Evolutionary conservation across 2,329 filamentous ascomycete genomes (phyloP).

Genomic region (Botryotinia globosa): DNA sequence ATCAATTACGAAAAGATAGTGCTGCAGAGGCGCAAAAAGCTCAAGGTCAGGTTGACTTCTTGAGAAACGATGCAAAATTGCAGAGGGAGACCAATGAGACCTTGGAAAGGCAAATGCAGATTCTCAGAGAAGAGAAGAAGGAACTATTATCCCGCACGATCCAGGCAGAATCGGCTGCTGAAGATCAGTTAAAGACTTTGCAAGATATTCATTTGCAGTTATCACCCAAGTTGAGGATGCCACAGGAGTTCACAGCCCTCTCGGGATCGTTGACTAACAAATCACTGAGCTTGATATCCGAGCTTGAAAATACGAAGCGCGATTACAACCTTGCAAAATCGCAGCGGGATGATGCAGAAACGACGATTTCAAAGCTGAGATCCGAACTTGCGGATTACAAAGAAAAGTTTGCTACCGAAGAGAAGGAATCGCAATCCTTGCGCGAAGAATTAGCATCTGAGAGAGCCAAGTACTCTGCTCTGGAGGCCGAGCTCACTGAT

Average conservation of each 20-base stretch:
- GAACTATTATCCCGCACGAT: constrained; percentile 51
- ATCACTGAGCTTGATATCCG: constrained; percentile 58
- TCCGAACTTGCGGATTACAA: constrained; percentile 54
- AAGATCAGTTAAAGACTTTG: constrained; percentile 53
- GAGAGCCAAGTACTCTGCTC: constrained; percentile 51
- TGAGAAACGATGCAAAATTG: constrained; percentile 58
- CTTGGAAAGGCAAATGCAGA: constrained; percentile 57
- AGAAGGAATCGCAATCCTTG: constrained; percentile 51
- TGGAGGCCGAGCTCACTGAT: constrained; percentile 58
- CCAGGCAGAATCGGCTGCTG: constrained; percentile 50
- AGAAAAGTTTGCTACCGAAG: constrained; percentile 51
- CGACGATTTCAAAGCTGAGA: constrained; percentile 54
- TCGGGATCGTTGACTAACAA: constrained; percentile 58
- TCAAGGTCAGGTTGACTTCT: constrained; percentile 60
- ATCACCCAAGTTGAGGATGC: constrained; percentile 50
- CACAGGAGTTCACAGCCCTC: constrained; percentile 56
- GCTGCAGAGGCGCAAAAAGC: constrained; percentile 56
- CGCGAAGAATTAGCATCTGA: constrained; percentile 54
- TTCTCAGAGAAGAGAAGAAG: constrained; percentile 53
- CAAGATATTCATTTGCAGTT: constrained; percentile 59
- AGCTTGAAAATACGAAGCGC: constrained; percentile 57
- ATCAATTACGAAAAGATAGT: constrained; percentile 57
- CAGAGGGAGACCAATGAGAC: constrained; percentile 59
- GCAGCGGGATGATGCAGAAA: constrained; percentile 60
- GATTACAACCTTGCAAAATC: constrained; percentile 58